Conservation (phyloP, 768 basidiomycete species). For the Calvatia gigantea region DNA sequence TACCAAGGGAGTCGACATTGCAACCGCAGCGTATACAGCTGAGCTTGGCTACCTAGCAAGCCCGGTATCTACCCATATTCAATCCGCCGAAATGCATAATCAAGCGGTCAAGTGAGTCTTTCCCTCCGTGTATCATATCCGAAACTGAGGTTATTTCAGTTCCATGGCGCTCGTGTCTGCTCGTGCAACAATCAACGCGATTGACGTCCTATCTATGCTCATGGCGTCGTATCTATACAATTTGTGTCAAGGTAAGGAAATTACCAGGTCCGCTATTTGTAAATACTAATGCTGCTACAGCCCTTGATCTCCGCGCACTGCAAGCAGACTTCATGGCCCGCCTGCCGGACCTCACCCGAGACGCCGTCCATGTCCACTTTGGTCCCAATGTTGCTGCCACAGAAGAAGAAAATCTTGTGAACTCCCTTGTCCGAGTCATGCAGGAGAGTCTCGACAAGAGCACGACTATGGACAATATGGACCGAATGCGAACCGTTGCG, state of each 20-base stretch:
- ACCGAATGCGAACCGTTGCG: slow-evolving; percentile 63
- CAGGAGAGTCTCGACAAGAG: slow-evolving; percentile 59
- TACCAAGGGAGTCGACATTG: slow-evolving; percentile 76
- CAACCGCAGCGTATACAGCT: slow-evolving; percentile 73
- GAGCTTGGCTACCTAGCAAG: slow-evolving; percentile 77
- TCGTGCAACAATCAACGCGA: slow-evolving; percentile 64
- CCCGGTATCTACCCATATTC: slow-evolving; percentile 76
- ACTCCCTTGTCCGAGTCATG: slow-evolving; percentile 39
- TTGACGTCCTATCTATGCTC: slow-evolving; percentile 69
- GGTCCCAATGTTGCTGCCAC: slow-evolving; percentile 18
- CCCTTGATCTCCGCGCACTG: slow-evolving; percentile 75
- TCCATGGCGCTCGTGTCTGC: slow-evolving; percentile 70
- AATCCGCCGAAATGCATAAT: slow-evolving; percentile 85
- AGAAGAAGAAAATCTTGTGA: slow-evolving; percentile 27
- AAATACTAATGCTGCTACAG: slow-evolving; percentile 26
- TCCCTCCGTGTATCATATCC: neutral
- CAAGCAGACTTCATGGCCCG: slow-evolving; percentile 55
- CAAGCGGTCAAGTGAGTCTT: slow-evolving; percentile 72
- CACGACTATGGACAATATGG: slow-evolving; percentile 64
- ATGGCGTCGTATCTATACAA: slow-evolving; percentile 70
- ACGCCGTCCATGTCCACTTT: slow-evolving; percentile 35
- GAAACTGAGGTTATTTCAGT: slow-evolving; percentile 22
- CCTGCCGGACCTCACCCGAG: slow-evolving; percentile 42
- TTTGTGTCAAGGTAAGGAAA: slow-evolving; percentile 57
- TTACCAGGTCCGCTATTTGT: neutral